Base-by-base conservation (phyloP, 768 basidiomycete species). In the Phanerodontia chrysosporium region DNA sequence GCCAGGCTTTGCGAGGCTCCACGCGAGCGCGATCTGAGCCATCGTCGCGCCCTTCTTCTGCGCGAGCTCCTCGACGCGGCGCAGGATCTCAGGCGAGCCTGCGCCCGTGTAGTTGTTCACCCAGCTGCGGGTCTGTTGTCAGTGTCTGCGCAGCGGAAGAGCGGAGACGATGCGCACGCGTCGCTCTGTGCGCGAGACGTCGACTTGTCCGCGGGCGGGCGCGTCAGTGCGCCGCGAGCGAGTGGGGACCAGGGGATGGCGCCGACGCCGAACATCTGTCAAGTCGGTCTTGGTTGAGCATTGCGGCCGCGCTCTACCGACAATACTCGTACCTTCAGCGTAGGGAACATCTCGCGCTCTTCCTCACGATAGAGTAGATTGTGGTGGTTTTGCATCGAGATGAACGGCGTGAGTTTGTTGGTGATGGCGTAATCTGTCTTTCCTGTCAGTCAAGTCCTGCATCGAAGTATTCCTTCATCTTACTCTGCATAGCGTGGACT, bases 321-420 rank as follows among this genome's bases (percentile, higher is more conserved):
- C n/a, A 29, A 66, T 66, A 51, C 56, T 36, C 16, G 9, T n/a
- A 73, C 72, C 64, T 74, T 70, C 28, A 77, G 67, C 6, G 72
- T 72, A 0, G 83, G 83, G 58, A 82, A 78, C 80, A 82, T 80
- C 63, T 81, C 79, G 16, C 77, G 75, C 66, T 86, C 84, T 66
- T 86, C 85, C 45, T 83, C 78, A 65, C 85, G 85, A 62, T 80
- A 80, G 36, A 82, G 46, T 5, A 83, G 73, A 58, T 67, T 78
- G 66, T 85, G 79, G 60, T 82, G 78, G 69, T 86, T 84, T 68
- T 86, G 84, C 84, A 86, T 85, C 10, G 80, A 80, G 69, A 84
- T 80, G 71, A 86, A 85, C 5, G 78, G 80, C 7, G 79, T 81
- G 32, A 73, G 66, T 48, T 71, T 69, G 64, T 78, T 59, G 10